Percentiles rank a stretch among this genome's conserved stretches.
These are phyloP conservation scores for Fragaria nilgerrensis DNA, from an alignment of 306 rosid genomes.

Conservation along the genomic window DNA sequence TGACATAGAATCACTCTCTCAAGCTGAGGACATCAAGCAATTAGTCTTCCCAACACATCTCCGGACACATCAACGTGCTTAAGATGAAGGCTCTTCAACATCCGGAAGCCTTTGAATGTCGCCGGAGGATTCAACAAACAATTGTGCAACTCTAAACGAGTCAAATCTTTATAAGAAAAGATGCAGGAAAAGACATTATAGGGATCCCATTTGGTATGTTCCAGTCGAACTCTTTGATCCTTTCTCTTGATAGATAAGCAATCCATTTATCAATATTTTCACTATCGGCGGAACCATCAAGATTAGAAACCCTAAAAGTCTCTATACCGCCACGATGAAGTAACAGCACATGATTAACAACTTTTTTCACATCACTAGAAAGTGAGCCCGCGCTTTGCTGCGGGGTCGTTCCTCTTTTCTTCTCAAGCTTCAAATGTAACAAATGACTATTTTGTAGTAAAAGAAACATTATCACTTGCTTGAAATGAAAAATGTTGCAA, in stretches of 20 bases:
- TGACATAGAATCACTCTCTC: not conserved
- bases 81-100: conserved; percentile 61
- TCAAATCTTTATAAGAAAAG: conserved; percentile 43
- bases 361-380: not conserved
- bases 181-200: conserved; percentile 46
- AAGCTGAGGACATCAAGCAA: not conserved
- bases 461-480: no score
- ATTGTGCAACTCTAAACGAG: conserved; percentile 46
- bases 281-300: conserved; percentile 3
- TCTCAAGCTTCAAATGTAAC: no score
- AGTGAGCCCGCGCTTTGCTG: no score
- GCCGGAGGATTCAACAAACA: conserved; percentile 50
- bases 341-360: conserved; percentile 47
- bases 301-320: conserved; percentile 48
- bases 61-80: not conserved
- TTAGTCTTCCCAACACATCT: not conserved
- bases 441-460: no score
- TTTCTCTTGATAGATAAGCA: conserved; percentile 37
- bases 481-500: no score
- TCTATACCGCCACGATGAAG: conserved; percentile 48
- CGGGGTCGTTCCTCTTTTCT: no score
- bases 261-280: conserved; percentile 48
- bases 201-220: conserved; percentile 31
- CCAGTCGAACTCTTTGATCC: conserved; percentile 47
- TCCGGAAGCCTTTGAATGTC: conserved; percentile 39